Base-by-base conservation (phyloP, 2,329 filamentous ascomycete species). In the Clarireedia paspali region DNA sequence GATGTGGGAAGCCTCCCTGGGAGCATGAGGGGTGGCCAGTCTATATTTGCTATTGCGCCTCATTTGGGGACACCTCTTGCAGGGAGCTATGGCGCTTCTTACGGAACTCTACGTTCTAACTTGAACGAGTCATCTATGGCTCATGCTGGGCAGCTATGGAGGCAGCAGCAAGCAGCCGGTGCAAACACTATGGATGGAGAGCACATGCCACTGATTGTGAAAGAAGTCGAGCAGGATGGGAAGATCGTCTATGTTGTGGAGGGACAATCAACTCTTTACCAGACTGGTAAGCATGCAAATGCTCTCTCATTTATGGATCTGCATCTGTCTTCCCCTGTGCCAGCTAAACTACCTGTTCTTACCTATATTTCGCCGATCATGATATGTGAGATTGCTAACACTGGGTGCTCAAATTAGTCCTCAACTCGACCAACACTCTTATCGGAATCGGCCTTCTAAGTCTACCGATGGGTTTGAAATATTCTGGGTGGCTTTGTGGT, bases 241-340 rank as follows among this genome's bases (percentile, higher is more conserved):
- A 90, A 87, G 67, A 81, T 92, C 48, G 83, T 96, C 55, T 81
- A 92, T 63, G 81, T 92, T 2, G 85, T 96, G 2, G 87, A 95
- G 59, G 92, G 92, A 40, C 91, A 95, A 73, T 95, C 90, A n/a
- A 99, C 92, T 1, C 77, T 97, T 15, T 91, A 91, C 0, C 92
- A 97, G 74, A 97, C 92, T 5, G 30, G 30, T 34, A 4, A 34
- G 30, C 30, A 34, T 34, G 10, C 30, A 34, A 12, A 12, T 12
- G 4, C 12, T 34, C 10, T 34, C 30, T 9, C 30, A 34, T 34
- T 34, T 34, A 9, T 12, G 12, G 30, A 34, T 34, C 30, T 12
- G 12, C 9, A 12, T 12, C 9, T 34, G 10, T 34, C 30, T 34
- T 34, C 27, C 9, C 9, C 30, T 34, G 12, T 34, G 27, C 30